These are phyloP conservation scores for Blastocystis sp. DNA, from an alignment of 352 stramenopile species.

Conservation along the genomic window DNA sequence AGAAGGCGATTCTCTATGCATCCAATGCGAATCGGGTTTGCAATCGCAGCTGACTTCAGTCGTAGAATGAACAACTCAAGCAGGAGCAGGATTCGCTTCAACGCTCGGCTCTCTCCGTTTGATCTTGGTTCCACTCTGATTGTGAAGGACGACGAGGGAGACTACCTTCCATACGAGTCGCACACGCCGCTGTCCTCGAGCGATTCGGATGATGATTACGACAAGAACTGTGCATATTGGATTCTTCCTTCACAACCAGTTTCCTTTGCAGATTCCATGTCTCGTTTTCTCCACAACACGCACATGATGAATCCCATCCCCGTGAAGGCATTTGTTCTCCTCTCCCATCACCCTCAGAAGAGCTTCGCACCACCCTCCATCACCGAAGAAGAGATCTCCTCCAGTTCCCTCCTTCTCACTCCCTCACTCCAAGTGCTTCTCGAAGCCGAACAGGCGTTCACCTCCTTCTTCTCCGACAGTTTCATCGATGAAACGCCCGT, in stretches of 20 bases:
- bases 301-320: neutral
- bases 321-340: neutral
- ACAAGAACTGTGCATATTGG: neutral
- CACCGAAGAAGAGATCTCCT: conserved; percentile 22
- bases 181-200: neutral
- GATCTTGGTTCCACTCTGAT: neutral
- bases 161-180: neutral
- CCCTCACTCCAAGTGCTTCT: conserved; percentile 25
- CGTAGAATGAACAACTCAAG: neutral
- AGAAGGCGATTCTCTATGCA: conserved; percentile 3
- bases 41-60: neutral
- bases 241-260: neutral
- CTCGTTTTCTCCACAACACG: neutral
- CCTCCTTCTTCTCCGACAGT: neutral
- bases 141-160: neutral
- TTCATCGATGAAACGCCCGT: neutral
- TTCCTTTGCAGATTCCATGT: neutral
- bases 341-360: neutral
- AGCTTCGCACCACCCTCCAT: neutral
- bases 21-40: neutral
- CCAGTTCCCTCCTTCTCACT: neutral
- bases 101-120: neutral
- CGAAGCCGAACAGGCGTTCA: conserved; percentile 7
- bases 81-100: neutral
- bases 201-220: neutral